A percentile compares a stretch with the other conserved stretches of the same genome.
Evolutionary conservation across 2,329 filamentous ascomycete genomes (phyloP).

Genomic region (Talaromyces sp.): DNA sequence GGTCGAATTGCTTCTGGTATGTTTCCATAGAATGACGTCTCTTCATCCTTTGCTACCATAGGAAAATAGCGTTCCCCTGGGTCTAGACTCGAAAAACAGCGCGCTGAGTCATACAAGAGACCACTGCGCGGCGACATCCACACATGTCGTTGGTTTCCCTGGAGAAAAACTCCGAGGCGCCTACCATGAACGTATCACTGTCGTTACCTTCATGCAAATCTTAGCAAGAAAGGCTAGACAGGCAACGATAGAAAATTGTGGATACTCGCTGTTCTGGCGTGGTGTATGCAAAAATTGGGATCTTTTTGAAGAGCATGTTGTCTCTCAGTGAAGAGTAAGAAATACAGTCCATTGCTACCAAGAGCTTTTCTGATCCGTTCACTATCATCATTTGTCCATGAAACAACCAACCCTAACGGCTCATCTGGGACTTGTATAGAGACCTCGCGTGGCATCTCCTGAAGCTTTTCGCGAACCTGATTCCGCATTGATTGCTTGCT

Average conservation of each 20-base stretch:
- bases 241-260: too few species aligned
- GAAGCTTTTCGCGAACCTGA: background rate
- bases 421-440: background rate
- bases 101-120: background rate
- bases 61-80: constrained; percentile 2
- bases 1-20: background rate
- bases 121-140: background rate
- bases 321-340: background rate
- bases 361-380: background rate
- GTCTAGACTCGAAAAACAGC: background rate
- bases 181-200: background rate
- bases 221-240: too few species aligned
- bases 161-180: too few species aligned
- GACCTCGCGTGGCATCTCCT: background rate
- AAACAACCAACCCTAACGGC: background rate
- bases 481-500: background rate
- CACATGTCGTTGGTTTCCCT: background rate
- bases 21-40: background rate
- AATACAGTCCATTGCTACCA: background rate
- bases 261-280: background rate
- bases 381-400: background rate
- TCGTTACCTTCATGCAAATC: too few species aligned
- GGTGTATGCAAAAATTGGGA: background rate
- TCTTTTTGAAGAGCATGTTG: background rate
- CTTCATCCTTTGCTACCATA: background rate